phyloP scores from a whole-genome alignment of 441 rosid species.

The Hypseocharis bilobata region DNA sequence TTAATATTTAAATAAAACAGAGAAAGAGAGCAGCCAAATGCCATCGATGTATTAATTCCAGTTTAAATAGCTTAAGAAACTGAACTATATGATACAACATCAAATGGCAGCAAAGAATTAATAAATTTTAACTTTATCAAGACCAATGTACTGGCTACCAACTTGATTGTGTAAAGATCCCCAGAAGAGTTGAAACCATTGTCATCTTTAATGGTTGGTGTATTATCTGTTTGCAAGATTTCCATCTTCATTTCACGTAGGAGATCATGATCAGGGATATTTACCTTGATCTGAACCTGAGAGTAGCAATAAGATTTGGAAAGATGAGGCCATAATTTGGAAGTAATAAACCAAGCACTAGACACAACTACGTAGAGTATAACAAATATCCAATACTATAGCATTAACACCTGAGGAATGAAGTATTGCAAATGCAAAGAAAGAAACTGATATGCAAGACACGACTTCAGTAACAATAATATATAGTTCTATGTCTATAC shows the following conservation, averaged over 20 bases:
- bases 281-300: constrained; percentile 53
- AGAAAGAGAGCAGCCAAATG: not conserved
- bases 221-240: constrained; percentile 40
- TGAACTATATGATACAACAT: not conserved
- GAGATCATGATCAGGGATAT: constrained; percentile 39
- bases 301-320: constrained; percentile 19
- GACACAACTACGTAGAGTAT: no score
- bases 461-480: no score
- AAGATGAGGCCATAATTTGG: not conserved
- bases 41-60: not conserved
- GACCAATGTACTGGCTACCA: constrained; percentile 29
- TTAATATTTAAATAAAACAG: no score
- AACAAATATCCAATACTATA: no score
- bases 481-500: no score
- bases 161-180: constrained; percentile 60
- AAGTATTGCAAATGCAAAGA: no score
- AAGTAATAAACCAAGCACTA: not conserved
- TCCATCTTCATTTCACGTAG: constrained; percentile 44
- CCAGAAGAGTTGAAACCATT: constrained; percentile 32
- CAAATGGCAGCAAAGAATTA: not conserved
- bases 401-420: no score
- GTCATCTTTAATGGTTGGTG: constrained; percentile 32
- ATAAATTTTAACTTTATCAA: not conserved
- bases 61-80: not conserved
- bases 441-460: no score